Evolutionary conservation across 2,329 filamentous ascomycete species (phyloP), one percentile per base, ranked within the genome.

Genomic region (Venturia asperata): DNA sequence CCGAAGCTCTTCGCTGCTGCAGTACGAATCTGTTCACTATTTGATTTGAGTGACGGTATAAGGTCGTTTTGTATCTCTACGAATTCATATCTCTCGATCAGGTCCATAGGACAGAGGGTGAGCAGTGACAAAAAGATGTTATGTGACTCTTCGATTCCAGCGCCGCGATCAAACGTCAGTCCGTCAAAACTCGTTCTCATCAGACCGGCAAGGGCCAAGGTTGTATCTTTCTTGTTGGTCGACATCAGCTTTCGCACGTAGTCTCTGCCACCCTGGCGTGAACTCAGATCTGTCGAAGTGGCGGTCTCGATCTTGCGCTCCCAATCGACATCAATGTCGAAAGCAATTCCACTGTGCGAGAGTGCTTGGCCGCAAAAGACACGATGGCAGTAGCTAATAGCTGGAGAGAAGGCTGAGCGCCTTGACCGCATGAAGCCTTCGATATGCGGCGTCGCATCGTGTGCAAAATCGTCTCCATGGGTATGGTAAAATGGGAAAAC

Each of bases 291-390:
- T 5, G 87, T 89, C 49, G 86, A 83, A 39, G 94, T 80, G 7
- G 88, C 81, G 1, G 86, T 84, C 69, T 92, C 89, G 2, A 97
- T 80, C 69, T 89, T 88, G 58, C 87, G 82, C 72, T 92, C 89
- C 94, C 94, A 97, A 68, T 93, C 90, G 58, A 88, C 86, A 69
- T 93, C 88, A 30, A 91, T 74, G 11, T 83, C 81, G 30, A 82
- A 74, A 3, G 74, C 72, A 17, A 81, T 75, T 0, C 74, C 72
- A 15, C 78, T 77, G 15, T 76, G 72, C 27, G 70, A 66, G 34
- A 87, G 75, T 49, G 86, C 84, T 71, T 85, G 78, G 68, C 83
- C 79, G 43, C 88, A 76, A 4, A 88, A 76, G 39, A 88, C 80
- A 65, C 84, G 82, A 21, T 85, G 81, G 67, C 86, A 86, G 70